These are phyloP conservation scores for Epichloe gansuensis DNA, from an alignment of 2,329 filamentous ascomycete genomes.

Conservation along the genomic window DNA sequence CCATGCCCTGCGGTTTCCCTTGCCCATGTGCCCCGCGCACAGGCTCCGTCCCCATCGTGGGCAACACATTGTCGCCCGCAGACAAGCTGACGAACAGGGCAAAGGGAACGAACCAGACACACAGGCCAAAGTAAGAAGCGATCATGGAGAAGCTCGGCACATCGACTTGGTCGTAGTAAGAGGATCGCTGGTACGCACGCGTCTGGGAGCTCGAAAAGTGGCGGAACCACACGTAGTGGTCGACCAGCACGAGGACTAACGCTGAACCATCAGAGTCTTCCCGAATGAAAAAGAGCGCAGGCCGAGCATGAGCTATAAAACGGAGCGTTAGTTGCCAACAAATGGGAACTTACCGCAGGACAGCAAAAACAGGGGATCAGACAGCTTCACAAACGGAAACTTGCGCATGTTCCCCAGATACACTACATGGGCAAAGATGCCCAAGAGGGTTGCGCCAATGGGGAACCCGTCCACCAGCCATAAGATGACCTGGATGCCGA, in stretches of 20 bases:
- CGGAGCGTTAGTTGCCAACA: too few species aligned
- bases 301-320: too few species aligned
- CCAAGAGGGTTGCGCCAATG: slow-evolving; percentile 57
- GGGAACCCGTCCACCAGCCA: slow-evolving; percentile 79
- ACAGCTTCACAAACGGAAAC: slow-evolving; percentile 68
- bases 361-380: slow-evolving; percentile 72
- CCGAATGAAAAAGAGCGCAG: background rate
- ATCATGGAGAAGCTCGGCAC: slow-evolving; percentile 85
- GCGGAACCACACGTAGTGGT: slow-evolving; percentile 93
- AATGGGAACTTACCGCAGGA: slow-evolving; percentile 50
- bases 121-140: slow-evolving; percentile 88
- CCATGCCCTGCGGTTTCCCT: slow-evolving; percentile 47
- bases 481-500: slow-evolving; percentile 61
- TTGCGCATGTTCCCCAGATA: slow-evolving; percentile 77
- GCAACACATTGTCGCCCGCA: slow-evolving; percentile 87
- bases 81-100: slow-evolving; percentile 88
- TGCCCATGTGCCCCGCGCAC: slow-evolving; percentile 32
- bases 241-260: slow-evolving; percentile 64
- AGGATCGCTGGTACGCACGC: slow-evolving; percentile 42
- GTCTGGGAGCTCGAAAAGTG: slow-evolving; percentile 64
- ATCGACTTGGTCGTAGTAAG: slow-evolving; percentile 48
- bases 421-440: slow-evolving; percentile 67
- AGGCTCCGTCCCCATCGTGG: slow-evolving; percentile 67
- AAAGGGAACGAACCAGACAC: slow-evolving; percentile 94
- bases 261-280: background rate